Conservation (phyloP, 2,329 filamentous ascomycete genomes). For the Sporothrix pseudoabietina region DNA sequence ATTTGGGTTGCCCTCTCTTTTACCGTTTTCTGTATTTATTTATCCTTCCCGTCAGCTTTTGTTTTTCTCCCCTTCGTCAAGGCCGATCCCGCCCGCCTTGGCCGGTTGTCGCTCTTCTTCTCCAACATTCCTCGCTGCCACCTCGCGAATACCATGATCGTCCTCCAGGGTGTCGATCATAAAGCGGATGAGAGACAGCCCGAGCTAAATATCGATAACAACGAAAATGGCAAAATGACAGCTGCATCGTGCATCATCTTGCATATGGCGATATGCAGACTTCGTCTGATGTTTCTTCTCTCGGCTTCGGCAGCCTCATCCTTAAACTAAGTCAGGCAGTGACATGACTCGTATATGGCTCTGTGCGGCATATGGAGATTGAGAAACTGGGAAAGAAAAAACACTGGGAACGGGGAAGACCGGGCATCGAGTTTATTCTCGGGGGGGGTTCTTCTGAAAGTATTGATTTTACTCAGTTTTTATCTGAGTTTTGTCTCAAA, state of each 20-base stretch:
- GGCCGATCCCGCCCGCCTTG: neutral
- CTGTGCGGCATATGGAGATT: neutral
- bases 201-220: neutral
- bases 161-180: neutral
- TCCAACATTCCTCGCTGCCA: constrained; percentile 17
- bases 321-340: neutral
- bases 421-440: neutral
- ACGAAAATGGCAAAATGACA: neutral
- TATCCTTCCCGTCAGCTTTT: neutral
- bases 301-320: neutral
- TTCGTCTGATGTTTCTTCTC: neutral
- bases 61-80: neutral
- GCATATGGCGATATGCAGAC: neutral
- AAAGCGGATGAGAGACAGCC: constrained; percentile 1
- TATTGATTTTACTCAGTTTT: neutral
- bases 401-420: neutral
- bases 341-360: neutral
- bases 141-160: neutral
- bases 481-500: neutral
- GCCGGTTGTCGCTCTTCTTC: neutral
- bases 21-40: neutral
- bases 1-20: neutral
- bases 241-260: constrained; percentile 4
- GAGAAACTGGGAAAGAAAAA: neutral
- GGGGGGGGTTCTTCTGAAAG: neutral